Percentiles rank a stretch among this genome's conserved stretches.
Conservation (phyloP, 169 alveolate genomes). For the Plasmodium coatneyi region DNA sequence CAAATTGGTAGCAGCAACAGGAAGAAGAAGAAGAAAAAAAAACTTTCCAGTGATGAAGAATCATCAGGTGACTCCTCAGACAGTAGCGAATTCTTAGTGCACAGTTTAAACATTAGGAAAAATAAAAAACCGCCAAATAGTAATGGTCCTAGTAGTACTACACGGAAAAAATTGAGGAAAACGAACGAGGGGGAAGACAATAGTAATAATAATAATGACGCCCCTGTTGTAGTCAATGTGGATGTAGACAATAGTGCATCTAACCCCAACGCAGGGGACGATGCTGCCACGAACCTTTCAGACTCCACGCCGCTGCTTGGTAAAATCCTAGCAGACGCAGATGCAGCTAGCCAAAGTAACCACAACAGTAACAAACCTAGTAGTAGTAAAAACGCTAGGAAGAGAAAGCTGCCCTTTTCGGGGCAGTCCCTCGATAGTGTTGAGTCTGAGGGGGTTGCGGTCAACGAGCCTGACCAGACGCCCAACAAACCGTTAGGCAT, state of each 20-base stretch:
- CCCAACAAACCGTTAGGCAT: slow-evolving; percentile 7
- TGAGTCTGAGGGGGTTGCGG: neutral
- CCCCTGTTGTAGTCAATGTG: neutral
- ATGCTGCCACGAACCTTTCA: neutral
- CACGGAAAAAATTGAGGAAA: slow-evolving; percentile 43
- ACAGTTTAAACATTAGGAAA: slow-evolving; percentile 34
- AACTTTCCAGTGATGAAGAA: slow-evolving; percentile 50
- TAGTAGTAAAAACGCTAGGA: slow-evolving; percentile 16
- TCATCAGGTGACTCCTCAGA: slow-evolving; percentile 68
- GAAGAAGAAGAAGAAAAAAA: slow-evolving; percentile 56
- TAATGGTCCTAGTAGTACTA: slow-evolving; percentile 5
- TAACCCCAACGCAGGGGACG: slow-evolving; percentile 1
- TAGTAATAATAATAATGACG: neutral
- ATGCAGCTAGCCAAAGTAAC: neutral
- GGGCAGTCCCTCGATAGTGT: neutral
- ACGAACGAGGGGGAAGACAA: neutral
- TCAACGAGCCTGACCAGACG: neutral
- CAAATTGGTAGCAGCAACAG: slow-evolving; percentile 9
- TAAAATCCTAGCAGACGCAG: neutral
- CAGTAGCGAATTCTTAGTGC: slow-evolving; percentile 64
- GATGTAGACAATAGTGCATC: slow-evolving; percentile 26
- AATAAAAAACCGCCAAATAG: slow-evolving; percentile 7
- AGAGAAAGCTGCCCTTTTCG: neutral
- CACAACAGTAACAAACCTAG: neutral
- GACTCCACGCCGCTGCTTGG: slow-evolving; percentile 20